Evolutionary conservation across 2,329 filamentous ascomycete genomes (phyloP).

Genomic region (Diaporthe citrichinensis): DNA sequence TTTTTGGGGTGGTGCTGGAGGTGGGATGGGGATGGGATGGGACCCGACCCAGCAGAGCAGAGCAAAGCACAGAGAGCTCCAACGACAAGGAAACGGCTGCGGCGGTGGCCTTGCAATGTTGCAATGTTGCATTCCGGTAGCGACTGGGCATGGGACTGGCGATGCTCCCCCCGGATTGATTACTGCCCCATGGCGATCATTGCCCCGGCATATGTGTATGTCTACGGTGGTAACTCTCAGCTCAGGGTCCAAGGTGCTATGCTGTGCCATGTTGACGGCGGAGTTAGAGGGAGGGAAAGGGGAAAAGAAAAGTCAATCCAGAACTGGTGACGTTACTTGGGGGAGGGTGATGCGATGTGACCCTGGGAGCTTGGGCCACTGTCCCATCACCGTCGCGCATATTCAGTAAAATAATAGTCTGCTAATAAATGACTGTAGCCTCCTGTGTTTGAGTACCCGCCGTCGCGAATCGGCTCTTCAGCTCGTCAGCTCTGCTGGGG

Average conservation of each 20-base stretch:
- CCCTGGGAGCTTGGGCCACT: slow-evolving; percentile 31
- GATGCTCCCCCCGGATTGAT: slow-evolving; percentile 2
- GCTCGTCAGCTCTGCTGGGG: slow-evolving; percentile 20
- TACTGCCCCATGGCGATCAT: neutral
- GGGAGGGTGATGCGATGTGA: slow-evolving; percentile 11
- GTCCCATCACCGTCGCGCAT: neutral
- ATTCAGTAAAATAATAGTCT: neutral
- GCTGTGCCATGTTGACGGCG: neutral
- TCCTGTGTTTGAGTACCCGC: slow-evolving; percentile 3
- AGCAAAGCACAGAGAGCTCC: neutral
- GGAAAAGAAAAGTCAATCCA: neutral
- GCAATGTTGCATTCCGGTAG: slow-evolving; percentile 19
- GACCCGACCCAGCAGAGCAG: neutral
- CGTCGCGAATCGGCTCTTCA: slow-evolving; percentile 22
- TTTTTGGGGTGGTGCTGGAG: neutral
- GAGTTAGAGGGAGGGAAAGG: neutral
- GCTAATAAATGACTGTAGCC: neutral
- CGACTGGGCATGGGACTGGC: neutral
- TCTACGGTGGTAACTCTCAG: neutral
- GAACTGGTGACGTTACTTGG: slow-evolving; percentile 18
- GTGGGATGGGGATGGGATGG: neutral
- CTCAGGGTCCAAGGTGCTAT: neutral
- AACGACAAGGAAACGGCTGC: neutral
- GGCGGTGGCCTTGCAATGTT: slow-evolving; percentile 8
- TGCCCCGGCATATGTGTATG: neutral